Conservation (phyloP, 2,329 filamentous ascomycete genomes). For the Fusarium nisikadoi region DNA sequence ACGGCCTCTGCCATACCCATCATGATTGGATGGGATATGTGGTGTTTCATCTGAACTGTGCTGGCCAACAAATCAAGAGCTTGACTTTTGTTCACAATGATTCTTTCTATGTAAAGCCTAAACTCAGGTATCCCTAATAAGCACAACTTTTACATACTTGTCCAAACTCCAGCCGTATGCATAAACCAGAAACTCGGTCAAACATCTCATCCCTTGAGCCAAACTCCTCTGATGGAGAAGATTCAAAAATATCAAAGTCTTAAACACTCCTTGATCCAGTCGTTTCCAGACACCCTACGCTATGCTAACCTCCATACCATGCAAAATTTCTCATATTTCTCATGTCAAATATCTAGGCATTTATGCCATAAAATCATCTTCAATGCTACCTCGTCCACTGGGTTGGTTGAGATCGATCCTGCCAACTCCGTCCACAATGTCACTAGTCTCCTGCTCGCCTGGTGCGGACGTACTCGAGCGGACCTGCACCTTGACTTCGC, state of each 20-base stretch:
- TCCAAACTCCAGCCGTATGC: background rate
- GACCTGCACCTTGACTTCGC: constrained; percentile 66
- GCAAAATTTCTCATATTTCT: background rate
- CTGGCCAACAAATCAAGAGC: background rate
- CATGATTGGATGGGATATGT: background rate
- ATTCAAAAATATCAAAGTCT: background rate
- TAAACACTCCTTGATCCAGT: background rate
- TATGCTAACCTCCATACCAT: background rate
- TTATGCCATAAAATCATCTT: constrained; percentile 59
- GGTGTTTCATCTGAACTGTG: background rate
- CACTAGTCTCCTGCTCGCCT: constrained; percentile 44
- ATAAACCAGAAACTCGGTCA: background rate
- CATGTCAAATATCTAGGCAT: background rate
- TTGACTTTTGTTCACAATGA: background rate
- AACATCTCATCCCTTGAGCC: background rate
- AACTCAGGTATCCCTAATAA: background rate
- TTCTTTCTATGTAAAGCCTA: background rate
- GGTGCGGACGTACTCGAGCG: constrained; percentile 49
- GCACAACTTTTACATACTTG: background rate
- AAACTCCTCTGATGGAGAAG: background rate
- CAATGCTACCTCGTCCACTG: constrained; percentile 48
- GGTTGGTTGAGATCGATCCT: constrained; percentile 53
- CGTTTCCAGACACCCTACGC: background rate
- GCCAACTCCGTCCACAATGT: constrained; percentile 58
- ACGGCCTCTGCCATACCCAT: background rate